Base-by-base conservation (phyloP, 2,329 filamentous ascomycete species). In the Orbilia javanica region DNA sequence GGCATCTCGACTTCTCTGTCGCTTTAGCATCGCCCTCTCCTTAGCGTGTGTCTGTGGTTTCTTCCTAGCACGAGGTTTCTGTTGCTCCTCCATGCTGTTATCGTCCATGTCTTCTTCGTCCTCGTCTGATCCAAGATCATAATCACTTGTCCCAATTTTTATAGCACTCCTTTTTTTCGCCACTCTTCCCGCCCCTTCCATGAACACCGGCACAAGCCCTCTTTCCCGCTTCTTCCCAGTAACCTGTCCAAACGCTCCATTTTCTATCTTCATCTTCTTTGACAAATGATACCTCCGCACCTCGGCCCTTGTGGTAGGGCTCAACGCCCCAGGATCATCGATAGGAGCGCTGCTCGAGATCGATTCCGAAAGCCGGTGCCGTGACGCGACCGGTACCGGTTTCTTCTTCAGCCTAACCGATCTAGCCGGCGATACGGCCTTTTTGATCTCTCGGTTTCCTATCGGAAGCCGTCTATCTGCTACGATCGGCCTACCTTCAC, bases 21-120 rank as follows among this genome's bases (percentile, higher is more conserved):
- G 50, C 7, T 62, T 52, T 31, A 72, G 29, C 68, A 79, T 68
- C 1, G 67, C 74, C 46, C 75, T 81, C 64, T 81, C 80, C 63
- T 79, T 79, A 15, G 78, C 78, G 29, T 81, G 81, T 1, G 81
- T 81, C 50, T 80, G 74, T 1, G 80, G 81, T 11, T 79, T 79
- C 55, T 81, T 81, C 44, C 60, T 78, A 39, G 55, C 71, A 31
- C 15, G 60, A 27, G 63, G 27, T 18, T 68, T 71, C 15, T 29
- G 29, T n/a, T 34, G 22, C 31, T 63, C 52, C 4, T 60, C 34
- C 39, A 66, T 31, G 39, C 48, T 42, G 13, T 42, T 25, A 18
- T 73, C 27, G 5, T 46, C 31, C 22, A 34, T 50, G 18, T 64
- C 57, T 46, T 71, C 67, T 18, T 70, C 60, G 22, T 39, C 13